Conservation (phyloP, 345 rosid species). For the Bretschneidera sinensis region DNA sequence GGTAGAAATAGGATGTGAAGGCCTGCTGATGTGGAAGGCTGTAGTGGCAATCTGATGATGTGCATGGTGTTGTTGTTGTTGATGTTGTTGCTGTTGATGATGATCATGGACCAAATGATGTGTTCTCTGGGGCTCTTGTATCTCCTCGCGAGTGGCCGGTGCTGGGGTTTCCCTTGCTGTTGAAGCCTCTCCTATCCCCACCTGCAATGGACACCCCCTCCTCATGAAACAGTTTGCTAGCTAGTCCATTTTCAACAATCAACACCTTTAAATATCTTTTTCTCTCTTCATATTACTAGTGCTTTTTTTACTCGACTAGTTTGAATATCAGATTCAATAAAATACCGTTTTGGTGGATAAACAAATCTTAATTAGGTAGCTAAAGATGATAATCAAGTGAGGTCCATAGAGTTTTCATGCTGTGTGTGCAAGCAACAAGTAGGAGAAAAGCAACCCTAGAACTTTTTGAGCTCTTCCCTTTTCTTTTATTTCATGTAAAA, state of each 20-base stretch:
- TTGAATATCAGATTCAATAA: constrained; percentile 17
- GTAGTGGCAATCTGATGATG: constrained; percentile 43
- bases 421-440: constrained; percentile 30
- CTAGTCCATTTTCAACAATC: constrained; percentile 27
- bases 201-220: constrained; percentile 38
- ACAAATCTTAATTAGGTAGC: constrained; percentile 23
- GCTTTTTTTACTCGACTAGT: background rate
- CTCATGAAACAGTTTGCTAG: constrained; percentile 27
- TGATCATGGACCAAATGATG: constrained; percentile 56
- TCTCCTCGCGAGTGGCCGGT: constrained; percentile 49
- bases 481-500: constrained; percentile 10
- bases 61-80: constrained; percentile 33
- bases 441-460: constrained; percentile 21
- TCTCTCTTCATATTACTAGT: too few species aligned
- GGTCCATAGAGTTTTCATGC: constrained; percentile 32
- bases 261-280: too few species aligned
- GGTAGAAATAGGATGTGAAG: constrained; percentile 73
- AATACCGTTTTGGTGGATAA: constrained; percentile 14
- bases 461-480: constrained; percentile 11
- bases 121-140: constrained; percentile 42
- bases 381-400: constrained; percentile 33
- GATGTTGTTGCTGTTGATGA: constrained; percentile 43
- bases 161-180: constrained; percentile 52
- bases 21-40: constrained; percentile 78
- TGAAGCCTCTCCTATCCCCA: constrained; percentile 69